Conservation (phyloP, 2,329 filamentous ascomycete species). For the Penicillium sp. region DNA sequence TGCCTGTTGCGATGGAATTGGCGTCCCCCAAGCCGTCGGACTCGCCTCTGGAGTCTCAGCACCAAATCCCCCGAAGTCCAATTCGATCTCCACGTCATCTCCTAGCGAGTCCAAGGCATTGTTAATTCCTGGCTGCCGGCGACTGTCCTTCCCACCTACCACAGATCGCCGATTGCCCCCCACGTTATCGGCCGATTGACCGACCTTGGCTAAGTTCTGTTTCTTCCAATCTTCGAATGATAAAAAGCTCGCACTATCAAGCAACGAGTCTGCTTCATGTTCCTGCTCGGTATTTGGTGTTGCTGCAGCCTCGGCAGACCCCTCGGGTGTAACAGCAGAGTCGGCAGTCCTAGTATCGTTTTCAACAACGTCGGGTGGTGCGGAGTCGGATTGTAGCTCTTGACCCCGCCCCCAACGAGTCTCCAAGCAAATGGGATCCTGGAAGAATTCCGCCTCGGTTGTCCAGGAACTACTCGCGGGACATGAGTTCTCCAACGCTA, state of each 20-base stretch:
- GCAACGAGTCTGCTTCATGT: conserved; percentile 65
- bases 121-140: conserved; percentile 58
- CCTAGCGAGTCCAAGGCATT: conserved; percentile 78
- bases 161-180: conserved; percentile 59
- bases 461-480: conserved; percentile 18
- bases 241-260: conserved; percentile 81
- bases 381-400: background rate
- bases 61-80: conserved; percentile 70
- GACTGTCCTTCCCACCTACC: conserved; percentile 54
- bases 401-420: conserved; percentile 12
- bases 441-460: conserved; percentile 20
- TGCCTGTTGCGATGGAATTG: conserved; percentile 29
- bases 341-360: conserved; percentile 1
- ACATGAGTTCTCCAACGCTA: conserved; percentile 12
- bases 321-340: conserved; percentile 5
- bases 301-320: background rate
- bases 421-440: conserved; percentile 20
- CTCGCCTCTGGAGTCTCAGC: conserved; percentile 47
- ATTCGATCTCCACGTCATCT: conserved; percentile 84
- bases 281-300: conserved; percentile 37
- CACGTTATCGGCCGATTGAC: conserved; percentile 73
- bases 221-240: conserved; percentile 99
- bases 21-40: conserved; percentile 35
- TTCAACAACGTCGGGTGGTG: background rate
- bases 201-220: conserved; percentile 83